Evolutionary conservation across 441 rosid genomes (phyloP), one percentile per base, ranked within the genome.

Genomic region (Gossypium schwendimanii): DNA sequence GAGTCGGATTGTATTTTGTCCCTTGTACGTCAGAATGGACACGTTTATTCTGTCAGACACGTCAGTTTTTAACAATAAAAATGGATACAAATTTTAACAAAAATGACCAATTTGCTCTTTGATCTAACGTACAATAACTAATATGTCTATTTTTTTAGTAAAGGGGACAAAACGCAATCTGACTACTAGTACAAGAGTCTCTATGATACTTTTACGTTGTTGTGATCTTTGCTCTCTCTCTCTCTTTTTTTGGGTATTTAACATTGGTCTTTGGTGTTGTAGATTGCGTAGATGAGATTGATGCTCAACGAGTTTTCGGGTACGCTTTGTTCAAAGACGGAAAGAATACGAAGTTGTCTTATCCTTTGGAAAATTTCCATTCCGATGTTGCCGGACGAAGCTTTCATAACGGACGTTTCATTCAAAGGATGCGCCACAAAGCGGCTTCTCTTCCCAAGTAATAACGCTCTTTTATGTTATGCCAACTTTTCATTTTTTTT

Each of bases 251-350:
- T 0, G 1, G 2, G 4, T 0, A 6, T 33, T 9, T 44, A 6
- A 26, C 52, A 2, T 10, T 26, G 44, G 4, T 12, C 8, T 9
- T 18, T 53, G 20, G 59, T 53, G 11, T 6, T n/a, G 6, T 44
- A 78, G 81, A 74, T 59, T 78, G 81, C 52, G 78, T 71, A 15
- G 55, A 26, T 1, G 52, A 60, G 50, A 78, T 78, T 50, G 78
- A 78, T 74, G 72, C 77, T 12, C 81, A 78, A 54, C 63, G 26
- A 59, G 72, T 74, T 8, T 70, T 31, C 57, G 77, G 77, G 18
- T 78, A 74, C 52, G 75, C 77, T 4, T 47, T 78, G 5, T 74
- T 23, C 52, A 70, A 63, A 57, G 75, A 78, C 9, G 78, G 75
- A 4, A 74, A 71, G 62, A 58, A 55, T 23, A 53, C 75, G 12